Evolutionary conservation across 768 basidiomycete genomes (phyloP).

Genomic region (Auriscalpium orientale): DNA sequence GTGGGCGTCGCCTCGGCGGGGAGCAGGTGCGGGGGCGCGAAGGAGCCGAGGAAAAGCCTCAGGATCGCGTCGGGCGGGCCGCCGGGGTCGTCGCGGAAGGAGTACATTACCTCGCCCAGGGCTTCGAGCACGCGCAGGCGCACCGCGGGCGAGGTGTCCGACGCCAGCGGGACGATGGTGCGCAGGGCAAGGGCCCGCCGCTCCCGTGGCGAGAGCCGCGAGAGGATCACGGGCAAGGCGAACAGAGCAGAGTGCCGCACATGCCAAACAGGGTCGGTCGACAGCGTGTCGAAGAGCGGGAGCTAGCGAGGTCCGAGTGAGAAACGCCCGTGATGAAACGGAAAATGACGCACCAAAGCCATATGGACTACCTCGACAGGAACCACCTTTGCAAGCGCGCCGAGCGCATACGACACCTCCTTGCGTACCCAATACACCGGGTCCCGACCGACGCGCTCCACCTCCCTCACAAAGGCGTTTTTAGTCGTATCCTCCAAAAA

Average conservation of each 20-base stretch:
- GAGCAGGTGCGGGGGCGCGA: neutral
- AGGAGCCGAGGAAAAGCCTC: conserved; percentile 56
- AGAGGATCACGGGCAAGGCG: conserved; percentile 72
- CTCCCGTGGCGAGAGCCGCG: conserved; percentile 49
- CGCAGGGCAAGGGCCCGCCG: conserved; percentile 61
- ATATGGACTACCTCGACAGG: conserved; percentile 62
- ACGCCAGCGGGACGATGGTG: conserved; percentile 53
- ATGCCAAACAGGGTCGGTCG: conserved; percentile 64
- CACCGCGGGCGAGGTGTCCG: conserved; percentile 59
- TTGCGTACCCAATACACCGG: conserved; percentile 71
- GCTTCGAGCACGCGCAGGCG: conserved; percentile 78
- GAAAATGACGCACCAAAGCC: conserved; percentile 44
- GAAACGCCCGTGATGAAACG: neutral
- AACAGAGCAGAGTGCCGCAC: conserved; percentile 86
- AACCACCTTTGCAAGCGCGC: conserved; percentile 81
- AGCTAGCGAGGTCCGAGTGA: conserved; percentile 38
- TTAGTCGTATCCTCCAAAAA: conserved; percentile 49
- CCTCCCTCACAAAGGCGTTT: conserved; percentile 62
- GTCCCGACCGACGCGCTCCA: conserved; percentile 59
- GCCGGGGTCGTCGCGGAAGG: conserved; percentile 57
- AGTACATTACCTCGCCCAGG: conserved; percentile 82
- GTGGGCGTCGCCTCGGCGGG: neutral
- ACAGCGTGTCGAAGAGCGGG: conserved; percentile 67
- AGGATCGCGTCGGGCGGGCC: conserved; percentile 74
- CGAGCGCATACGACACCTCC: conserved; percentile 84